Evolutionary conservation across 2,329 filamentous ascomycete genomes (phyloP).

Genomic region (Hortaea werneckii): DNA sequence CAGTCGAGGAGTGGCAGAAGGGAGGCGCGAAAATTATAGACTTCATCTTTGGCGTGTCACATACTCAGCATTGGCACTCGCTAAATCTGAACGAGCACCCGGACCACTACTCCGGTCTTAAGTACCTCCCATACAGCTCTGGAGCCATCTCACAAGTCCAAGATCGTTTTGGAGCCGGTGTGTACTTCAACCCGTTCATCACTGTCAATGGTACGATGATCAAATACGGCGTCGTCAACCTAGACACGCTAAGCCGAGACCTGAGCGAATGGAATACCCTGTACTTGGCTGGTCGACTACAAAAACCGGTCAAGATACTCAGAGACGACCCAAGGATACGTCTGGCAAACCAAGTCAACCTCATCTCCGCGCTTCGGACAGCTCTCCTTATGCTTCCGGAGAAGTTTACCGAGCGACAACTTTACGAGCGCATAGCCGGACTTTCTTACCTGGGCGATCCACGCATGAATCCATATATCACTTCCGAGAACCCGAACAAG

Average conservation of each 20-base stretch:
- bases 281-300: constrained; percentile 89
- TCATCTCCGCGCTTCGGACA: constrained; percentile 82
- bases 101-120: constrained; percentile 82
- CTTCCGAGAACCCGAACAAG: constrained; percentile 72
- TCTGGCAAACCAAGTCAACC: constrained; percentile 89
- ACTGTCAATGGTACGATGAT: constrained; percentile 91
- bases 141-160: constrained; percentile 77
- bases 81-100: constrained; percentile 82
- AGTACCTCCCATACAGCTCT: constrained; percentile 60
- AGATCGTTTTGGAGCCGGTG: constrained; percentile 79
- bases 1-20: constrained; percentile 74
- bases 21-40: constrained; percentile 94
- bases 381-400: constrained; percentile 77
- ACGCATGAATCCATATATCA: constrained; percentile 70
- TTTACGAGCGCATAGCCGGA: constrained; percentile 84
- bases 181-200: constrained; percentile 96
- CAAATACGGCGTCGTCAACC: constrained; percentile 94
- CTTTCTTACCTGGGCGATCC: constrained; percentile 93
- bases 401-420: constrained; percentile 72
- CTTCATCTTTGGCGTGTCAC: constrained; percentile 91
- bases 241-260: constrained; percentile 79
- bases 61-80: constrained; percentile 94
- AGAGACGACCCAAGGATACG: constrained; percentile 87
- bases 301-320: constrained; percentile 96
- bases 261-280: constrained; percentile 86